Evolutionary conservation across 2,329 filamentous ascomycete genomes (phyloP), one percentile per base, ranked within the genome.

Genomic region (Penicillium glabrum): DNA sequence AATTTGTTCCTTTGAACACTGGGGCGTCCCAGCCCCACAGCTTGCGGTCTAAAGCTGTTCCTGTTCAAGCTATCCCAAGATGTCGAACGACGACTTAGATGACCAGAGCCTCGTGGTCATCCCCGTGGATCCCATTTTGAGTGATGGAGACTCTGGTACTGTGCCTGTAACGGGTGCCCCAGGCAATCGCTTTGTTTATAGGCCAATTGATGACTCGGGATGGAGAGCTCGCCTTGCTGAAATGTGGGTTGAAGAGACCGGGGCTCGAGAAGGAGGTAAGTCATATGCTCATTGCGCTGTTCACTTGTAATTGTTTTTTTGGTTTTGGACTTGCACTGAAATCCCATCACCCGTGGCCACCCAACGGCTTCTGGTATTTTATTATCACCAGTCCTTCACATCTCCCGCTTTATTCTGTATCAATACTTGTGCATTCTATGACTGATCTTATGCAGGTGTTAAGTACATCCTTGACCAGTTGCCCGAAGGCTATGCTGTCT

Each of bases 401-500:
- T 14, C 19, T 21, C 35, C n/a, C 35, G n/a, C n/a, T 39, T 11
- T 39, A 11, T 39, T 2, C n/a, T 10, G 9, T 10, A 33, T 33
- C 31, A 39, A 39, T 13, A 19, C 35, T 19, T 39, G n/a, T 39
- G 9, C 14, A n/a, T 3, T 39, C n/a, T 24, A 13, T 13, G 21
- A 31, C 14, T 43, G 6, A 50, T 44, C 39, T n/a, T 49, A 8
- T 47, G 24, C 51, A 80, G 77, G 77, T 3, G 67, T 77, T 11
- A 69, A 68, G 2, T 86, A 86, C 66, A 75, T 72, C 2, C 73
- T 88, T 1, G 78, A 85, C 52, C 66, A 68, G 16, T 69, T 87
- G 0, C 85, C 85, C 2, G 67, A 76, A 3, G 83, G 83, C 2
- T 88, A 85, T 65, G 72, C 70, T 0, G 64, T 85, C 0, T 82